Evolutionary conservation across 1,139 yeast genomes (phyloP), one percentile per base, ranked within the genome.

Genomic region (Protomyces macrosporus): DNA sequence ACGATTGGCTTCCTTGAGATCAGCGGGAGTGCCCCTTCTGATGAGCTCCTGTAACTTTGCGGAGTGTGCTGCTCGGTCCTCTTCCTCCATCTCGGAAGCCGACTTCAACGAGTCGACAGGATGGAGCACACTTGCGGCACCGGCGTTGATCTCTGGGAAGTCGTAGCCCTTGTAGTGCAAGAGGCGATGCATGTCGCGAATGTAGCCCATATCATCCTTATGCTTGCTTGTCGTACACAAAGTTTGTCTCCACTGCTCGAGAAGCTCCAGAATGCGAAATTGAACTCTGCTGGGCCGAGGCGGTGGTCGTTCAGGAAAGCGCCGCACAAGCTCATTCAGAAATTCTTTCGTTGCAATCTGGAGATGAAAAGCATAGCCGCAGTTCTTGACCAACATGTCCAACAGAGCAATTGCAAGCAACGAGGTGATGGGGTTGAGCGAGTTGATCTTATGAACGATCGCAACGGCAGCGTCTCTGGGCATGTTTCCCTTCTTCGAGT

Each of bases 221-320:
- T 93, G 88, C 72, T 89, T 83, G 48, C 96, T 85, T 63, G 95
- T 90, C 71, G 87, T 86, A 76, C 98, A 93, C 65, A 93, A 84
- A 0, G 98, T 93, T 75, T 90, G 96, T 74, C 89, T 87, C 99
- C 99, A 93, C 75, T 93, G 98, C 75, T 93, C 97, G 71, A 93
- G 87, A 65, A 91, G 90, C 65, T 95, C 93, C 73, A 93, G 81
- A 68, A 93, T 85, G 70, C 90, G 80, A 72, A 90, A 79, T 74
- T 93, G 98, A 30, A 90, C 86, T 69, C 93, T 81, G 32, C 95
- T 80, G 75, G 89, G 90, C 50, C 93, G 82, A 68, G 86, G 77
- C 1, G 98, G 97, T 3, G 98, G 98, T 72, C 90, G 84, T 73
- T 91, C 98, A 1, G 98, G 98, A 77, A 93, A 95, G 73, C 91